Evolutionary conservation across 768 basidiomycete species (phyloP).

Genomic region (Auricularia heimuer): DNA sequence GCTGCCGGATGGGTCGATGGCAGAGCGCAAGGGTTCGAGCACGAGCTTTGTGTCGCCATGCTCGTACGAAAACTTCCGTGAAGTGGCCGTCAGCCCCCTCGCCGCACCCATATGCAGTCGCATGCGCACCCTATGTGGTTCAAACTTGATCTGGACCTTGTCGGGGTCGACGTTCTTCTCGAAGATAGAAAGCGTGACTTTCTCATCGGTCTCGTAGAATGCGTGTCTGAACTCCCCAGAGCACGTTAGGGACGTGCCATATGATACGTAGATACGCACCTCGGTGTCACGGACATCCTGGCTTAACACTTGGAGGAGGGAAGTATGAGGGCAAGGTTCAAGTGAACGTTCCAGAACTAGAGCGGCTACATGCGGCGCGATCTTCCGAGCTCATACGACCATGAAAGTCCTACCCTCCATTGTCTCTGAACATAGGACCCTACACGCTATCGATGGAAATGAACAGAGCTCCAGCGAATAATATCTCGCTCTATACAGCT

Average conservation of each 20-base stretch:
- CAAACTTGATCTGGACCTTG: conserved; percentile 51
- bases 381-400: neutral
- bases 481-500: neutral
- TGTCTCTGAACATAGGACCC: neutral
- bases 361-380: neutral
- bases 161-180: conserved; percentile 65
- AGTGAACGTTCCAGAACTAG: neutral
- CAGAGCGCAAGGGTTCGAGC: conserved; percentile 73
- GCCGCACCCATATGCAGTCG: neutral
- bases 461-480: too few species aligned
- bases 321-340: neutral
- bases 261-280: neutral
- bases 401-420: neutral
- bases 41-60: conserved; percentile 62
- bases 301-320: neutral
- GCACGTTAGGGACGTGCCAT: neutral
- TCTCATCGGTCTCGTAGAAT: conserved; percentile 81
- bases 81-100: neutral
- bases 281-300: neutral
- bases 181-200: conserved; percentile 62
- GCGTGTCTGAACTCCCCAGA: conserved; percentile 46
- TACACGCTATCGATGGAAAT: too few species aligned
- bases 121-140: conserved; percentile 46
- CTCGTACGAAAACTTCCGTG: conserved; percentile 29
- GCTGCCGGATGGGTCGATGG: conserved; percentile 57